Percentiles rank a stretch among this genome's conserved stretches.
Evolutionary conservation across 192 early-diverging fungal genomes (phyloP).

Genomic region (Rhizophlyctis rosea): DNA sequence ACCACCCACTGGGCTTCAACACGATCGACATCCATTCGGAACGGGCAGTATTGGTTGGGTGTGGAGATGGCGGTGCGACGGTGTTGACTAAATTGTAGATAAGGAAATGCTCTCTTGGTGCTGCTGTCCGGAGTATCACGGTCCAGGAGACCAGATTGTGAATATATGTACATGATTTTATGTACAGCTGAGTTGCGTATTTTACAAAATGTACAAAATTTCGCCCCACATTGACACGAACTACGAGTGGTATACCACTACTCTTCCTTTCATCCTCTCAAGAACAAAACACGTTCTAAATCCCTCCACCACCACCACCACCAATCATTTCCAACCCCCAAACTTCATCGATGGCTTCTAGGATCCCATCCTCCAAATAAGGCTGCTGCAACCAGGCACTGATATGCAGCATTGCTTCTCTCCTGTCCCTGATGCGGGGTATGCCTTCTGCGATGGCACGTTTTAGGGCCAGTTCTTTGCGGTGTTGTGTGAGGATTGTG

Average conservation of each 20-base stretch:
- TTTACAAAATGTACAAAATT: too few relatives aligned
- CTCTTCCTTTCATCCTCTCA: too few relatives aligned
- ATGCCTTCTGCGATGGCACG: conserved; percentile 3
- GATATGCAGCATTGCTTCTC: conserved; percentile 17
- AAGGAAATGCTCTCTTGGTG: too few relatives aligned
- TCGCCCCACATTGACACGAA: too few relatives aligned
- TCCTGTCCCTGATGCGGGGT: not conserved
- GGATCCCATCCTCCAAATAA: conserved; percentile 14
- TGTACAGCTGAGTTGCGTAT: too few relatives aligned
- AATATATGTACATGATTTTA: too few relatives aligned
- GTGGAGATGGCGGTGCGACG: conserved; percentile 16
- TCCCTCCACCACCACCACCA: too few relatives aligned
- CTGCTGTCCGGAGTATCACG: too few relatives aligned
- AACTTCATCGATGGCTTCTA: conserved; percentile 14
- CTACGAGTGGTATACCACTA: too few relatives aligned
- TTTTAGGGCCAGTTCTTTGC: conserved; percentile 11
- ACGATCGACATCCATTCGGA: conserved; percentile 19
- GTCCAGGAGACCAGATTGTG: too few relatives aligned
- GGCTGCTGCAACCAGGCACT: conserved; percentile 30
- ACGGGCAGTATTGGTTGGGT: conserved; percentile 10
- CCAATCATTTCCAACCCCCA: conserved; percentile 2
- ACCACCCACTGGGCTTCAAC: conserved; percentile 17
- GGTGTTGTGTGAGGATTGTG: conserved; percentile 8
- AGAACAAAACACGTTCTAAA: too few relatives aligned
- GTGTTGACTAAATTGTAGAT: conserved; percentile 4